Conservation (phyloP, 1,284 basidiomycete genomes). For the Trametes pubescens region DNA sequence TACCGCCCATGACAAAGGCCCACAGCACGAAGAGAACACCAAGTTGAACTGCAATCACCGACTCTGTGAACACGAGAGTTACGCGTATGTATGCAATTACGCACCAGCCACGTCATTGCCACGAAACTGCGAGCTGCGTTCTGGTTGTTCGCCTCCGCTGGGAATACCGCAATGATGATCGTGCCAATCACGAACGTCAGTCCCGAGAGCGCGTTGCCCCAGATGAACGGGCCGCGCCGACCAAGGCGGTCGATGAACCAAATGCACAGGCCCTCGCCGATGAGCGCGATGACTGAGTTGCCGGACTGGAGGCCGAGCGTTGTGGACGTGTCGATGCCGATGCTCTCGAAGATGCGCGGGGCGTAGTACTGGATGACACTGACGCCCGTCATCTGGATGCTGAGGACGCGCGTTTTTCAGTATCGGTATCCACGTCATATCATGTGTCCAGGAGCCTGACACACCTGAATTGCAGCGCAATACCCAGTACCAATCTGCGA, state of each 20-base stretch:
- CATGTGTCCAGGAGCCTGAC: not conserved
- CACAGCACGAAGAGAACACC: constrained; percentile 61
- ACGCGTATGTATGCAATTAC: constrained; percentile 16
- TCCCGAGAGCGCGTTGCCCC: constrained; percentile 61
- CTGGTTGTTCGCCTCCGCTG: constrained; percentile 52
- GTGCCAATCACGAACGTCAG: constrained; percentile 60
- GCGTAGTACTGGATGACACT: constrained; percentile 58
- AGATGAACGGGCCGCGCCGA: constrained; percentile 59
- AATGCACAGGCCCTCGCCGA: constrained; percentile 64
- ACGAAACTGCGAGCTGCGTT: constrained; percentile 40
- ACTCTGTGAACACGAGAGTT: constrained; percentile 30
- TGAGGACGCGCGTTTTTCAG: constrained; percentile 39
- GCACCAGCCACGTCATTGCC: constrained; percentile 43
- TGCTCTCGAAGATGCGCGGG: constrained; percentile 53
- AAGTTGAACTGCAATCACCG: constrained; percentile 59
- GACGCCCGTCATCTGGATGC: constrained; percentile 59
- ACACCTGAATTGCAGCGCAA: constrained; percentile 44
- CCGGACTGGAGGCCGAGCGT: constrained; percentile 66
- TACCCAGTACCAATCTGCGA: constrained; percentile 50
- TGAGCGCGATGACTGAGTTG: constrained; percentile 66
- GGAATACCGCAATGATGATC: constrained; percentile 59
- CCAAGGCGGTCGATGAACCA: constrained; percentile 66
- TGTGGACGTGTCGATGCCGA: constrained; percentile 48
- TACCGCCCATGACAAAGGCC: constrained; percentile 59
- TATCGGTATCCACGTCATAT: not conserved